phyloP scores from a whole-genome alignment of 2,329 filamentous ascomycete genomes.

The Didymella sp. region DNA sequence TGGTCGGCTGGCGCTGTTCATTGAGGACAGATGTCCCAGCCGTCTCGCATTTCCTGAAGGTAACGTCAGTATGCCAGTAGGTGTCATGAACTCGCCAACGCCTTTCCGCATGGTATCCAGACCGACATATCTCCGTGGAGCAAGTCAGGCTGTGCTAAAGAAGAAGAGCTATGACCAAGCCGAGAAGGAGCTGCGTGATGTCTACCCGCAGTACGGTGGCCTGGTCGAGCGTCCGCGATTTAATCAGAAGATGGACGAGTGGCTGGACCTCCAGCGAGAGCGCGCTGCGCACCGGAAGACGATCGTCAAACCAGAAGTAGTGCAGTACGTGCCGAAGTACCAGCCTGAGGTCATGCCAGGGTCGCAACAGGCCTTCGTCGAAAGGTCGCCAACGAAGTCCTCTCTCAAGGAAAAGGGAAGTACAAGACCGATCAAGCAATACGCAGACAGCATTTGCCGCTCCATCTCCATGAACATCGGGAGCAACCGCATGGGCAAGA shows the following conservation, averaged over 20 bases:
- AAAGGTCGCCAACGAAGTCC: not conserved
- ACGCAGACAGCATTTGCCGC: constrained; percentile 25
- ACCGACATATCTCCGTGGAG: constrained; percentile 13
- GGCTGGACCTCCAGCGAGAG: constrained; percentile 34
- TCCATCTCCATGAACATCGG: constrained; percentile 24
- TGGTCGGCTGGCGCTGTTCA: constrained; percentile 41
- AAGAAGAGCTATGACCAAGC: constrained; percentile 35
- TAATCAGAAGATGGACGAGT: constrained; percentile 38
- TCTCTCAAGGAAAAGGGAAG: not conserved
- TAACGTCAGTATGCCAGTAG: constrained; percentile 28
- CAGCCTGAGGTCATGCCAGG: constrained; percentile 15
- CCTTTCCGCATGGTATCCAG: constrained; percentile 33
- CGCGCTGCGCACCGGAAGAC: constrained; percentile 28
- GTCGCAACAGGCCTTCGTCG: not conserved
- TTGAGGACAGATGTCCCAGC: constrained; percentile 39
- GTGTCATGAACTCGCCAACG: constrained; percentile 25
- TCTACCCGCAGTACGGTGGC: constrained; percentile 42
- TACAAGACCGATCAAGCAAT: constrained; percentile 31
- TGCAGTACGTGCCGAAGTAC: constrained; percentile 11
- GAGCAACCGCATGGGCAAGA: constrained; percentile 1
- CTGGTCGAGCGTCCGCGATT: constrained; percentile 42
- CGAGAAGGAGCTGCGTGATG: constrained; percentile 38
- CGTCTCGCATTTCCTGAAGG: constrained; percentile 42
- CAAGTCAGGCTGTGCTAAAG: constrained; percentile 16
- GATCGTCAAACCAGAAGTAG: constrained; percentile 14